Percentiles rank a stretch among this genome's conserved stretches.
These are phyloP conservation scores for Crithidia bombi DNA, from an alignment of 208 protist genomes.

Conservation along the genomic window DNA sequence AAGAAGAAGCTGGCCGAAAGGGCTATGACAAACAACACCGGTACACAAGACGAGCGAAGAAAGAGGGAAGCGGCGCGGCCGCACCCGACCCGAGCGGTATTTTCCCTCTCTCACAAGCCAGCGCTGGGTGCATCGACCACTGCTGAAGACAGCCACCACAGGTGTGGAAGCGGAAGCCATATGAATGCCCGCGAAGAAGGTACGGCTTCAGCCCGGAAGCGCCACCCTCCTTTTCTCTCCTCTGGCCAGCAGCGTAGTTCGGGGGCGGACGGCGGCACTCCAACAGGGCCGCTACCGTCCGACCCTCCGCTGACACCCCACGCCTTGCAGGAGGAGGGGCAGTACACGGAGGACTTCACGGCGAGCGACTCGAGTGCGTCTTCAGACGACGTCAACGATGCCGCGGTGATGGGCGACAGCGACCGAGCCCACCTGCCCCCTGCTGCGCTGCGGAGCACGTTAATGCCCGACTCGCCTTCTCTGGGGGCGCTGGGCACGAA, in stretches of 20 bases:
- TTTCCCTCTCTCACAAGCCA: neutral
- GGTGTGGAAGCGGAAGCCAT: too few relatives aligned
- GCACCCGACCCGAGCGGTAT: neutral
- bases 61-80: neutral
- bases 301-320: neutral
- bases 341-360: slow-evolving; percentile 5
- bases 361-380: neutral
- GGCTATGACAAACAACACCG: neutral
- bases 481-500: neutral
- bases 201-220: too few relatives aligned
- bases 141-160: neutral
- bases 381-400: neutral
- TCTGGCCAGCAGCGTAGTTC: too few relatives aligned
- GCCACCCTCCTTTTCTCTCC: too few relatives aligned
- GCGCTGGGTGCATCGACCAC: neutral
- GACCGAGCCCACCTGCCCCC: neutral
- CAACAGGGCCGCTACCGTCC: too few relatives aligned
- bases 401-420: neutral
- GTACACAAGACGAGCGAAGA: neutral
- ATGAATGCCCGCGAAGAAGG: too few relatives aligned
- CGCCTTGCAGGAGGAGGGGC: neutral
- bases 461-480: neutral
- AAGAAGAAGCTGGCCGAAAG: neutral
- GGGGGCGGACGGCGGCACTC: too few relatives aligned
- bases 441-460: neutral